Base-by-base conservation (phyloP, 148 eudicot species). In the Chenopodium berlandieri region DNA sequence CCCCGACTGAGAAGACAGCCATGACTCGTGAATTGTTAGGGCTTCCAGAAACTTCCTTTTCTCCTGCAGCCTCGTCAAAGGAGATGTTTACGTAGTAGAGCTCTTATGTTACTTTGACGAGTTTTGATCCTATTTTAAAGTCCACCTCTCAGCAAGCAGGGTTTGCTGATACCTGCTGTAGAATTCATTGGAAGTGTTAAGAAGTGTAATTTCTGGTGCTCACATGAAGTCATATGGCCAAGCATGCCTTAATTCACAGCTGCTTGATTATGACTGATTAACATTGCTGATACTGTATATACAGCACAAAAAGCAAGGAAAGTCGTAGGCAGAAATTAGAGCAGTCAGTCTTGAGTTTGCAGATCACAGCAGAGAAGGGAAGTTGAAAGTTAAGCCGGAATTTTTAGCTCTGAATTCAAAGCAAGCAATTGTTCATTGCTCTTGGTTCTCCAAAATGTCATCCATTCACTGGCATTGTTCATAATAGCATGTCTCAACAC, bases 221-320 rank as follows among this genome's bases (percentile, higher is more conserved):
- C 63, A 75, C 64, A 66, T 4, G 58, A 72, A 68, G 72, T 74
- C 32, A 54, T 56, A 17, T 62, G 71, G 71, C 52, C 9, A n/a
- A 63, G 70, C 58, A 22, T 71, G 67, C 71, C 47, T 69, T 79
- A 46, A 62, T 25, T 32, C 60, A 64, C 27, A 62, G 73, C 77
- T 50, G 6, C 9, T 79, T 54, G 78, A 73, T 48, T 23, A 47
- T 50, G 68, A 48, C 25, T 34, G 10, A 31, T 73, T 56, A 63
- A 19, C 71, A 63, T 62, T 67, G 78, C 47, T 66, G 79, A 78
- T 73, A 83, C 82, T 83, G 85, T 83, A 83, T 47, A 82, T 82
- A 82, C 80, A 68, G 34, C 76, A 82, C 58, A 82, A 72, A 71
- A 54, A 71, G 64, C 76, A 9, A 77, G 70, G 32, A 78, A 64